These are phyloP conservation scores for Podila verticillata DNA, from an alignment of 192 early-diverging fungal species.

Conservation along the genomic window DNA sequence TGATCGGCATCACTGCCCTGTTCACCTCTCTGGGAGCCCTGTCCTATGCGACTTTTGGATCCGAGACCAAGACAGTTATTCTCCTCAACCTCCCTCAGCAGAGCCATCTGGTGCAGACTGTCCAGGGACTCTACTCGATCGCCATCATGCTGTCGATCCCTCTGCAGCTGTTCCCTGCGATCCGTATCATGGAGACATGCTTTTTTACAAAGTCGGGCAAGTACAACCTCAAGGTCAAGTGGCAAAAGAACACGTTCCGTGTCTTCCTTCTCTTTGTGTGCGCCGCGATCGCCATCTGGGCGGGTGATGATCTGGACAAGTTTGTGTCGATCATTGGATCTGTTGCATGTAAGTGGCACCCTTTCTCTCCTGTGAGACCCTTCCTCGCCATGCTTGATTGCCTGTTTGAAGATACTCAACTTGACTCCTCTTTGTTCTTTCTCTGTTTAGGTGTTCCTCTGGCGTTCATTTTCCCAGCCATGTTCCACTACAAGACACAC, in stretches of 20 bases:
- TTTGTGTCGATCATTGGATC: constrained; percentile 69
- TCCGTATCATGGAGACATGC: constrained; percentile 90
- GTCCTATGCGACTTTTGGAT: constrained; percentile 89
- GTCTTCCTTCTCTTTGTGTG: constrained; percentile 71
- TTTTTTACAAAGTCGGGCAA: constrained; percentile 88
- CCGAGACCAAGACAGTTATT: constrained; percentile 85
- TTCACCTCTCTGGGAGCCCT: constrained; percentile 85
- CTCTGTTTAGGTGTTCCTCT: constrained; percentile 64
- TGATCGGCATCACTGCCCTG: constrained; percentile 82
- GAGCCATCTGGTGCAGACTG: constrained; percentile 66
- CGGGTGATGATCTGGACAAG: constrained; percentile 80
- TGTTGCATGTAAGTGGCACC: constrained; percentile 38
- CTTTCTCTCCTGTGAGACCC: background rate
- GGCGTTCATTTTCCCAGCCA: constrained; percentile 86
- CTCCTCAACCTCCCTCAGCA: constrained; percentile 86
- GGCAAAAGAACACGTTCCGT: constrained; percentile 88
- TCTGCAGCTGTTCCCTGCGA: constrained; percentile 91
- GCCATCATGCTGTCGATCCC: constrained; percentile 96
- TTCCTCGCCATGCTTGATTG: background rate
- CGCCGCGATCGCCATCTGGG: constrained; percentile 80
- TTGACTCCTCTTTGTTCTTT: background rate
- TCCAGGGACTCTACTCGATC: constrained; percentile 89
- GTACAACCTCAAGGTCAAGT: constrained; percentile 78
- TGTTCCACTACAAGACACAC: constrained; percentile 80
- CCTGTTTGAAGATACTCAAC: background rate